Evolutionary conservation across 371 early-diverging fungal species (phyloP), one percentile per base, ranked within the genome.

Genomic region (Rhizopus arrhizus): DNA sequence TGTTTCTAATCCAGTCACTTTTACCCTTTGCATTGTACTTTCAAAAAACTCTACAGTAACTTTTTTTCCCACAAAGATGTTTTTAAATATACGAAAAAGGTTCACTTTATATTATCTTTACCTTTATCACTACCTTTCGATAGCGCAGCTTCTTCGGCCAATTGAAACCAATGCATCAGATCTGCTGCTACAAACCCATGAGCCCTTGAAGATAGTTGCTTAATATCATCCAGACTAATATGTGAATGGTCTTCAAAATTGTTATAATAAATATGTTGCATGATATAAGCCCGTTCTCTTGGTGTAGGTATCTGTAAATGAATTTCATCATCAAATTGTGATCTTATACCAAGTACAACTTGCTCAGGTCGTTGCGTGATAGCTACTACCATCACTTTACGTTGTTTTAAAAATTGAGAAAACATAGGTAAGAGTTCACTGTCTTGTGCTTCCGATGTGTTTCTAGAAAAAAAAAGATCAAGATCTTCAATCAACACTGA

Each of bases 141-240:
- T 10, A 61, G 16, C 5, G 75, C 70, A 38, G 43, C 42, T 40
- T 74, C 64, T 32, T 68, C 68, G 0, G 85, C 85, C 15, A 74
- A 67, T 31, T 60, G 58, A 65, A 77, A 84, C 65, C 85, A 82
- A 10, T 73, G 72, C 22, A 75, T 76, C 31, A 87, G 51, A 72
- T 87, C 85, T 1, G 84, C 81, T n/a, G 83, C 78, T 8, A 81
- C 58, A 59, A 80, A 84, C 2, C 83, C 84, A 41, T 86, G 88
- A 13, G 85, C 81, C 51, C 66, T 71, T 7, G 58, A 65, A 11
- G 81, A 66, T 9, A 85, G 52, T 5, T 36, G 16, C 28, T 65
- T 54, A 0, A 78, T 16, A 34, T 62, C 59, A 1, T 65, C 56
- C 4, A 54, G 51, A 10, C 31, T 15, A 7, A 32, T 38, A 22